Conservation (phyloP, 148 eudicot species). For the Rhododendron ferrugineum region DNA sequence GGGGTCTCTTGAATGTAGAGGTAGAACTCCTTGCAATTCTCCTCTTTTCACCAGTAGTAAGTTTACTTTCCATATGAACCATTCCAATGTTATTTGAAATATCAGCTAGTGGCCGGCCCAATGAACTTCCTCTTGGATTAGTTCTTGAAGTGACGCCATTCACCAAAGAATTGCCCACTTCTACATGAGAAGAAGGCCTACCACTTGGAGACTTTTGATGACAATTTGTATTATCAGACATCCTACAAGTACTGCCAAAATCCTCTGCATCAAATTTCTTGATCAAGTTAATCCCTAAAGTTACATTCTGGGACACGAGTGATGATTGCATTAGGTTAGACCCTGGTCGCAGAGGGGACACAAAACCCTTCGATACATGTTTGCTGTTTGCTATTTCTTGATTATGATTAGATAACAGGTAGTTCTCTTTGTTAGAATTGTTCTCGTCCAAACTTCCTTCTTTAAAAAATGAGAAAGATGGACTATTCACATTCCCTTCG, state of each 20-base stretch:
- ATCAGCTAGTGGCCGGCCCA: slow-evolving; percentile 45
- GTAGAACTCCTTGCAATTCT: slow-evolving; percentile 37
- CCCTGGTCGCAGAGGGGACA: slow-evolving; percentile 51
- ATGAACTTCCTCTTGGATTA: slow-evolving; percentile 27
- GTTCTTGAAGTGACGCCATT: slow-evolving; percentile 25
- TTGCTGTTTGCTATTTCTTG: slow-evolving; percentile 27
- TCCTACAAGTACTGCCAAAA: slow-evolving; percentile 16
- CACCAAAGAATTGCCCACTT: slow-evolving; percentile 11
- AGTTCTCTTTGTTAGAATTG: slow-evolving; percentile 21
- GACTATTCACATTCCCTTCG: slow-evolving; percentile 39
- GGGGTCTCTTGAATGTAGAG: slow-evolving; percentile 88
- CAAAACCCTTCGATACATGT: slow-evolving; percentile 40
- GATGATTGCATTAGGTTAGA: slow-evolving; percentile 29
- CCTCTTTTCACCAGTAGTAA: slow-evolving; percentile 34
- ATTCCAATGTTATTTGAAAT: slow-evolving; percentile 39
- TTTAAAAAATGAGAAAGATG: slow-evolving; percentile 29
- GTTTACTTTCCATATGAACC: slow-evolving; percentile 22
- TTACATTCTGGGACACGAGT: slow-evolving; percentile 24
- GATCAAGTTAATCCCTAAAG: slow-evolving; percentile 54
- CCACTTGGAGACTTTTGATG: slow-evolving; percentile 21
- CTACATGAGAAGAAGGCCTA: slow-evolving; percentile 13
- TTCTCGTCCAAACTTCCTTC: slow-evolving; percentile 21
- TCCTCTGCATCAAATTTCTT: slow-evolving; percentile 63
- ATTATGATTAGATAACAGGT: slow-evolving; percentile 17
- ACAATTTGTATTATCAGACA: slow-evolving; percentile 19